Conservation (phyloP, 441 rosid genomes). For the Erodium texanum region DNA sequence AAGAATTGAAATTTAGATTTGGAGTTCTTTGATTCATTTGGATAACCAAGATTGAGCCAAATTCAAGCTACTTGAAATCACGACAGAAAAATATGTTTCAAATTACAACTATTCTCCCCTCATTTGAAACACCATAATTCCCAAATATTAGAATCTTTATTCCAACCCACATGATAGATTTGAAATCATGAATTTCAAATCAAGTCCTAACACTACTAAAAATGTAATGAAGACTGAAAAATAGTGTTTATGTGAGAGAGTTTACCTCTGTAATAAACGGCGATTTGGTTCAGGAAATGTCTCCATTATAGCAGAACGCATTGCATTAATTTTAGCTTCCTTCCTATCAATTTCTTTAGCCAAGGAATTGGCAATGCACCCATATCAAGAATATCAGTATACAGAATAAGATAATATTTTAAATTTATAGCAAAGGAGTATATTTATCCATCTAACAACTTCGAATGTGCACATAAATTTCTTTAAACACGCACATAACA, state of each 20-base stretch:
- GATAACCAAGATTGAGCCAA: not conserved
- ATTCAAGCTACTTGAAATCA: not conserved
- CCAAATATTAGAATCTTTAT: not conserved
- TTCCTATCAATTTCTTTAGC: constrained; percentile 77
- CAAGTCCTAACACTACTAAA: no score
- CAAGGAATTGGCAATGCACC: constrained; percentile 18
- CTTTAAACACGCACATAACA: not conserved
- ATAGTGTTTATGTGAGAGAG: not conserved
- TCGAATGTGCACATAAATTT: not conserved
- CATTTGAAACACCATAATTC: not conserved
- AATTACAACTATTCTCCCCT: not conserved
- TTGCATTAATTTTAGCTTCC: constrained; percentile 71
- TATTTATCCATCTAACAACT: not conserved
- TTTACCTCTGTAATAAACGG: constrained; percentile 77
- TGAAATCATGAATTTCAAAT: no score
- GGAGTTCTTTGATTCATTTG: not conserved
- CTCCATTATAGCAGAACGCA: constrained; percentile 79
- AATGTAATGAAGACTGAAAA: not conserved
- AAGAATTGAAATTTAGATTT: constrained; percentile 5
- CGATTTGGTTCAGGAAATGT: constrained; percentile 99
- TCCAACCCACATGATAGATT: no score
- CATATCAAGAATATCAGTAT: not conserved
- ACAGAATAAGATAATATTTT: not conserved
- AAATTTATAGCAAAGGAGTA: not conserved
- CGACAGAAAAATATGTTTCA: not conserved